Percentiles rank a stretch among this genome's conserved stretches.
These are phyloP conservation scores for Cystoisospora suis DNA, from an alignment of 169 alveolate species.

Conservation along the genomic window DNA sequence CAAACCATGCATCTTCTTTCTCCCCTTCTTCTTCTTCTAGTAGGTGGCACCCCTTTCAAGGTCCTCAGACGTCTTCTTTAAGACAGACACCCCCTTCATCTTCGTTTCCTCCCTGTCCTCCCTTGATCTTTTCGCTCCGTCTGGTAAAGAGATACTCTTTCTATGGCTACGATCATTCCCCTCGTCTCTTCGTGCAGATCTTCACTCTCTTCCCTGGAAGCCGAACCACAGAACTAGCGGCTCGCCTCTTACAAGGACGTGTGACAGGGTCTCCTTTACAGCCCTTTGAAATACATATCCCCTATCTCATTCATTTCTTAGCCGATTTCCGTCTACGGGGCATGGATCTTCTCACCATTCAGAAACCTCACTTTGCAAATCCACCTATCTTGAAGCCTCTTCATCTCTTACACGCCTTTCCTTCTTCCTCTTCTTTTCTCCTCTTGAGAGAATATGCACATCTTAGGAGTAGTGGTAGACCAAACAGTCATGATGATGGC, in stretches of 20 bases:
- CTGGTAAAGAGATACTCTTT: constrained; percentile 45
- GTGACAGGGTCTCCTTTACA: constrained; percentile 60
- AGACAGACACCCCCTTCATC: background rate
- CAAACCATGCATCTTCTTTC: no score
- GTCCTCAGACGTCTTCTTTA: no score
- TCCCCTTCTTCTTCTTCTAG: no score
- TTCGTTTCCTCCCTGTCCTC: background rate
- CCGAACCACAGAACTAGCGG: constrained; percentile 51
- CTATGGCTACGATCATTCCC: constrained; percentile 57
- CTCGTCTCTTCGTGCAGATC: constrained; percentile 37
- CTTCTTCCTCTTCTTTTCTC: no score
- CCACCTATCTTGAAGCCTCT: constrained; percentile 47
- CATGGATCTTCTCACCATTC: constrained; percentile 43
- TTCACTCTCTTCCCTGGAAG: constrained; percentile 33
- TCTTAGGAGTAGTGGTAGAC: no score
- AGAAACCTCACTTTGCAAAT: constrained; percentile 30
- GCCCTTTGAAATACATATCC: constrained; percentile 61
- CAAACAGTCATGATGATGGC: no score
- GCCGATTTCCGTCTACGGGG: constrained; percentile 57
- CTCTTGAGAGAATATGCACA: no score
- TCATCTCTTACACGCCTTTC: no score
- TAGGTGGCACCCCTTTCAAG: no score
- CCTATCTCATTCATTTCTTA: constrained; percentile 8
- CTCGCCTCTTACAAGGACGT: constrained; percentile 43
- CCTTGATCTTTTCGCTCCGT: constrained; percentile 15